A percentile compares a stretch with the other conserved stretches of the same genome.
Conservation (phyloP, 306 rosid species). For the Rosa multiflora region DNA sequence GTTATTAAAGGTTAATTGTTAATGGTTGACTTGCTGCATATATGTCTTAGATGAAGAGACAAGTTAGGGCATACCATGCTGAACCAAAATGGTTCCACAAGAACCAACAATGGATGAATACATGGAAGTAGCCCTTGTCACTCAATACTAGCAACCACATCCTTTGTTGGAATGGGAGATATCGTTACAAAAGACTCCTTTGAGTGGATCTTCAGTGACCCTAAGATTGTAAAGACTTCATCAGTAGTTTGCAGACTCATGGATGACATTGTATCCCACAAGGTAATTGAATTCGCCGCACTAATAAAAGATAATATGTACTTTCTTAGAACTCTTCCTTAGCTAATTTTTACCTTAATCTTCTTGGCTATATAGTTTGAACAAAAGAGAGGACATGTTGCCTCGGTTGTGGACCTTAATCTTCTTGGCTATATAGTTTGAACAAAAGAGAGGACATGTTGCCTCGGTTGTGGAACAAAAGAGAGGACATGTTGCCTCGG, state of each 20-base stretch:
- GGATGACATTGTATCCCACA: constrained; percentile 43
- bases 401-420: constrained; percentile 23
- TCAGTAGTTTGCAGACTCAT: constrained; percentile 30
- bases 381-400: constrained; percentile 15
- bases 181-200: constrained; percentile 28
- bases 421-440: background rate
- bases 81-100: constrained; percentile 43
- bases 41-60: constrained; percentile 19
- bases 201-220: constrained; percentile 30
- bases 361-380: background rate
- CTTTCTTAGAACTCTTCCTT: too few species aligned
- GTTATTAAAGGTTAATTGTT: background rate
- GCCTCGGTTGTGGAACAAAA: constrained; percentile 21
- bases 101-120: constrained; percentile 45
- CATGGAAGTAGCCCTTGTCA: background rate
- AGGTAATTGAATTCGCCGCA: constrained; percentile 23
- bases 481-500: constrained; percentile 23
- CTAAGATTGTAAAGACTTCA: constrained; percentile 31
- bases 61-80: constrained; percentile 22
- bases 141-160: constrained; percentile 17
- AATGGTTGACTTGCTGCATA: too few species aligned
- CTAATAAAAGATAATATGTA: too few species aligned
- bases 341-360: too few species aligned
- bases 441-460: constrained; percentile 12
- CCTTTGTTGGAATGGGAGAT: constrained; percentile 33